These are phyloP conservation scores for Cyberlindnera lachancei DNA, from an alignment of 805 yeast species.

Conservation along the genomic window DNA sequence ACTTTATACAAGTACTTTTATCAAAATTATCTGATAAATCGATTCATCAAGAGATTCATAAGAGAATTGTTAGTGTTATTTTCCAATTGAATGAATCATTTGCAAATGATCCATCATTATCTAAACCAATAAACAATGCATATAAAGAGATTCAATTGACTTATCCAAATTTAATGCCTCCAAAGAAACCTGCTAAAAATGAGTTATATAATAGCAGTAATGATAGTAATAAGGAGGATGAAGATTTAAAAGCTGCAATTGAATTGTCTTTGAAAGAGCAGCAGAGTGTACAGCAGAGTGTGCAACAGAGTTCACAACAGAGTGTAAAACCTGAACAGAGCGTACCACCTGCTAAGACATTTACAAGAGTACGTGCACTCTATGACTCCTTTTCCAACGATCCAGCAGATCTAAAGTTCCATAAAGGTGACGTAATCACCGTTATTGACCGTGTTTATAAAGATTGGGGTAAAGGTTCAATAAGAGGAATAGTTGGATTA, in stretches of 20 bases:
- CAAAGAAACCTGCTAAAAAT: constrained; percentile 53
- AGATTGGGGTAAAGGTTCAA: constrained; percentile 94
- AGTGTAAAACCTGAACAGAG: constrained; percentile 11
- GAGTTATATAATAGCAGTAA: too few relatives aligned
- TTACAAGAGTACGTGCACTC: constrained; percentile 72
- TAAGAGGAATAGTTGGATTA: constrained; percentile 75
- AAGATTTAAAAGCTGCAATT: constrained; percentile 69
- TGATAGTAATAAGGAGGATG: constrained; percentile 70
- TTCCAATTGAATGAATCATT: constrained; percentile 61
- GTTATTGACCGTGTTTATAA: constrained; percentile 82
- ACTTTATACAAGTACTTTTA: constrained; percentile 41
- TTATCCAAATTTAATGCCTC: constrained; percentile 35
- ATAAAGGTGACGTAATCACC: constrained; percentile 79
- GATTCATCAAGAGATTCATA: constrained; percentile 63
- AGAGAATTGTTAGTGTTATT: constrained; percentile 57
- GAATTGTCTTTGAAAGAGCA: constrained; percentile 49
- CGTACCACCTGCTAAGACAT: constrained; percentile 17
- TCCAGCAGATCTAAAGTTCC: constrained; percentile 81
- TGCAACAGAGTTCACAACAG: constrained; percentile 7
- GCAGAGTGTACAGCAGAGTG: constrained; percentile 9
- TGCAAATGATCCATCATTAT: constrained; percentile 67
- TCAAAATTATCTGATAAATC: constrained; percentile 44
- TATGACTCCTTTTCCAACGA: constrained; percentile 76
- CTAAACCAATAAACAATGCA: constrained; percentile 59
- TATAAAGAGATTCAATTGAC: constrained; percentile 38